Base-by-base conservation (phyloP, 140 eudicot species). In the Bidens hawaiensis region DNA sequence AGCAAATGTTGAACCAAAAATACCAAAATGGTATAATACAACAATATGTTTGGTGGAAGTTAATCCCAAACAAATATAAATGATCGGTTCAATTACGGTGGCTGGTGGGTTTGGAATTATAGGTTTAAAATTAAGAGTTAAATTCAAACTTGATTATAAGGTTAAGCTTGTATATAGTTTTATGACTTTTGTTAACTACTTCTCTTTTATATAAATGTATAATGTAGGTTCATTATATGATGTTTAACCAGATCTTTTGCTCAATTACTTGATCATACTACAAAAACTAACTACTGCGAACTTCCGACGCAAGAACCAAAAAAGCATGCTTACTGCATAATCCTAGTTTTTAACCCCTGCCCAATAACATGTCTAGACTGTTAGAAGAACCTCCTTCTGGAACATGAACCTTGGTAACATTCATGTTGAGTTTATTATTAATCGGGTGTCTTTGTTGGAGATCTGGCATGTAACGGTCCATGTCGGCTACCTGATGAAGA, bases 311-410 rank as follows among this genome's bases (percentile, higher is more conserved):
- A 24, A 40, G 12, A 34, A 17, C 10, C 18, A 23, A 17, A 60
- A 67, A 67, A 23, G 17, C 63, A 62, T 24, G 57, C 11, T 70
- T 24, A 41, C 18, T 51, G 40, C 43, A 36, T 36, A 3, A 36
- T 21, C 22, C 15, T 30, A 6, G 48, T 40, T 11, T 14, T 55
- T 68, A 51, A 52, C 91, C 95, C 80, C 91, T 78, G 17, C 86
- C 91, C 36, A 73, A 74, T 71, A 73, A 68, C 46, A 83, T 88
- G 34, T 87, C 95, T 74, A 83, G 70, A 64, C 79, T 73, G 62
- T 73, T 64, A 42, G 88, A 68, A 26, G 81, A 75, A 40, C 76
- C 72, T 16, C 73, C 77, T 45, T 73, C 83, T 0, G 69, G 71
- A 28, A 46, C 53, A 64, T 72, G 73, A 38, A 82, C 73, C 46